Base-by-base conservation (phyloP, 2,329 filamentous ascomycete genomes). In the Zasmidium cellare region DNA sequence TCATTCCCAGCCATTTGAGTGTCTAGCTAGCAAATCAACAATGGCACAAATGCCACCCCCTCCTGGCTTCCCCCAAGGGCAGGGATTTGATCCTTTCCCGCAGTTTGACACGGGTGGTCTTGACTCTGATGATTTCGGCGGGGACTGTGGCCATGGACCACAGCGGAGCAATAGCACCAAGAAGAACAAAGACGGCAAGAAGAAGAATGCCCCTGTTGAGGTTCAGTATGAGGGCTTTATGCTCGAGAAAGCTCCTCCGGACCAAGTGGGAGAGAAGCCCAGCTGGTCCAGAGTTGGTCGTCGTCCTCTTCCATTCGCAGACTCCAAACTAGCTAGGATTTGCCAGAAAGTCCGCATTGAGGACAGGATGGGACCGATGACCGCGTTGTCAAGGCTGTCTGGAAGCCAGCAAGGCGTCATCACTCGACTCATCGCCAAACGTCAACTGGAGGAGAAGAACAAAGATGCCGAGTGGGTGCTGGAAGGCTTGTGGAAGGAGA, bases 381-480 rank as follows among this genome's bases (percentile, higher is more conserved):
- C 44, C n/a, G 35, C 46, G n/a, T 57, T 45, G 22, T 31, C 19
- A 50, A 44, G 16, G 9, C 20, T 53, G 11, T 41, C 38, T 19
- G 35, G 50, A 12, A 28, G 49, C 22, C 55, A 57, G 41, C 55
- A 50, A 9, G 50, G 49, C 11, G 50, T 57, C 9, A 57, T 57
- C 50, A 57, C 24, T 18, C 41, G 55, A 19, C 50, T 57, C 3
- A 46, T 52, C 14, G 55, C 22, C 14, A 28, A 18, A 22, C 23
- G 45, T 3, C 50, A 57, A 23, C 50, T 48, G 9, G 31, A 52
- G 22, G 55, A 57, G 55, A 53, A 46, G 50, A 23, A 53, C 22
- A 50, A 14, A 28, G 45, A 57, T 18, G 55, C 50, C 28, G 45
- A 57, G 35, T 57, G 55, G 55, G 45, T 53, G 12, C 45, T 57